These are phyloP conservation scores for Euphrasia arctica DNA, from an alignment of 305 asterid genomes.

Conservation along the genomic window DNA sequence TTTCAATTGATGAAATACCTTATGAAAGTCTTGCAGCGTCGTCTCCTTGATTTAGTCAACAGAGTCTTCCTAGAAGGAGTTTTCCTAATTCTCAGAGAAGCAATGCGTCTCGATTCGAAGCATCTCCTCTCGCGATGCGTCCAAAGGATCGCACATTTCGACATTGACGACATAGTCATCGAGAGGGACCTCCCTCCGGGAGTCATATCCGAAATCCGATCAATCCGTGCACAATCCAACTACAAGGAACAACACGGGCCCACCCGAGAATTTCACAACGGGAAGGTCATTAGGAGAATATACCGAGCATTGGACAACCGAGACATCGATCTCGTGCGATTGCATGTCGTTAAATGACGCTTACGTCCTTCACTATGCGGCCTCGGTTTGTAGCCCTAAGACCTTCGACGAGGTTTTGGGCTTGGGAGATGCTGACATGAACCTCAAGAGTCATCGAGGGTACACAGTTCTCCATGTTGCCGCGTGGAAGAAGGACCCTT, in stretches of 20 bases:
- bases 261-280: conserved; percentile 3
- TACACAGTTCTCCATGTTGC: conserved; percentile 34
- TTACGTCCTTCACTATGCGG: conserved; percentile 62
- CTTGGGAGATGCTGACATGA: conserved; percentile 42
- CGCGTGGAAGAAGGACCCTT: conserved; percentile 56
- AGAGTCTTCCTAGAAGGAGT: neutral
- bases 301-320: conserved; percentile 37
- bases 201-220: neutral
- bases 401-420: conserved; percentile 46
- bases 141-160: neutral
- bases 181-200: neutral
- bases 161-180: neutral
- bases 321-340: conserved; percentile 39
- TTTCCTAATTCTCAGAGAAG: neutral
- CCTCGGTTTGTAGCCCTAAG: conserved; percentile 59
- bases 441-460: conserved; percentile 39
- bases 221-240: neutral
- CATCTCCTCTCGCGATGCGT: neutral
- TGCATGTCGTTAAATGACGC: conserved; percentile 51
- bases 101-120: neutral
- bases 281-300: conserved; percentile 43
- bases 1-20: too few species aligned
- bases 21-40: too few species aligned
- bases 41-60: neutral
- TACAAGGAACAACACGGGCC: conserved; percentile 27